Conservation (phyloP, 148 eudicot genomes). For the Rhododendron ferrugineum region DNA sequence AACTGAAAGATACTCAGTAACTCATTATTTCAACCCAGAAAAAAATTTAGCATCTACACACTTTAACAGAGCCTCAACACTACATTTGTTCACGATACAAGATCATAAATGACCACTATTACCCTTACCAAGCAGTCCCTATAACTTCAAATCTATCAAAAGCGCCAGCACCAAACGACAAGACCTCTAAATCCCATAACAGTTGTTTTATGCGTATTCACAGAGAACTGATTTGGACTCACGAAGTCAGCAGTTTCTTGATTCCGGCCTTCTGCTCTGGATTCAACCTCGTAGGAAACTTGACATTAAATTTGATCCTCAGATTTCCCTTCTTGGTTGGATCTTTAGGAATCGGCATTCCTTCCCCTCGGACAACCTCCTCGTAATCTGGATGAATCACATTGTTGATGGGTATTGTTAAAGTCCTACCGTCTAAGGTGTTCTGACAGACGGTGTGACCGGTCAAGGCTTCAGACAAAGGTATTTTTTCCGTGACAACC, state of each 20-base stretch:
- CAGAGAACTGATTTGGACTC: not conserved
- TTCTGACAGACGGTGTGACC: constrained; percentile 49
- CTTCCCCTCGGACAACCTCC: constrained; percentile 57
- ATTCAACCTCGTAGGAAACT: constrained; percentile 53
- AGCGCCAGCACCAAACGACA: not conserved
- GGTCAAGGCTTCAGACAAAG: constrained; percentile 59
- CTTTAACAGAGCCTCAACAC: not conserved
- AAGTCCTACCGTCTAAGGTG: constrained; percentile 56
- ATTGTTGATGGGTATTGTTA: constrained; percentile 39
- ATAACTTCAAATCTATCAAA: not conserved
- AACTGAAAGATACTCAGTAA: not conserved
- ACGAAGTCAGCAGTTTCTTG: constrained; percentile 40
- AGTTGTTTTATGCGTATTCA: not conserved
- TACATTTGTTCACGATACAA: not conserved
- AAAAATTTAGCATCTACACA: not conserved
- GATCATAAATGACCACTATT: not conserved
- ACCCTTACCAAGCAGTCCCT: not conserved
- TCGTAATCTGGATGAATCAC: constrained; percentile 58
- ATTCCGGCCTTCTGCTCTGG: constrained; percentile 54
- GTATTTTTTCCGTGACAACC: constrained; percentile 33
- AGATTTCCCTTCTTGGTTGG: constrained; percentile 54
- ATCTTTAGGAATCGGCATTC: constrained; percentile 72
- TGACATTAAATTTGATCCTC: constrained; percentile 58
- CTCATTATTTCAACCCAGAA: not conserved
- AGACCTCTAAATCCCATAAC: not conserved